phyloP scores from a whole-genome alignment of 2,329 filamentous ascomycete genomes.

The Fusarium incarnatum region DNA sequence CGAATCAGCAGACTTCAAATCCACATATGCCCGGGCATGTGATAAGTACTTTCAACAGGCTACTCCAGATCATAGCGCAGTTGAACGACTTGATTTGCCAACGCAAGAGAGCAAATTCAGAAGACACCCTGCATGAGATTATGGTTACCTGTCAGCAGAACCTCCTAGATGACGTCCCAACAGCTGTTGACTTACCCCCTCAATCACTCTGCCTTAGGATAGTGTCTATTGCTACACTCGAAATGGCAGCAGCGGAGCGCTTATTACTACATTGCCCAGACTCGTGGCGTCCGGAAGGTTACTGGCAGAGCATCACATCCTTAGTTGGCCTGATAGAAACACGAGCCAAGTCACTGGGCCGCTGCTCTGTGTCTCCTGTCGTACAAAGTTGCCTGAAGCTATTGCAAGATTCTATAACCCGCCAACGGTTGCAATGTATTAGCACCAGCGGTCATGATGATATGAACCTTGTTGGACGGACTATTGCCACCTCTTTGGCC shows the following conservation, averaged over 20 bases:
- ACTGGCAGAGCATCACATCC: neutral
- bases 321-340: neutral
- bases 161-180: neutral
- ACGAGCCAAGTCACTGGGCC: neutral
- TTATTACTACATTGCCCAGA: fast-evolving
- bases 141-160: neutral
- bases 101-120: fast-evolving
- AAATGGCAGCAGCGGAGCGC: neutral
- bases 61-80: neutral
- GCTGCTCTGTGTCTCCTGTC: neutral
- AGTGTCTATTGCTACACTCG: neutral
- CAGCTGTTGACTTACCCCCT: neutral
- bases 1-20: neutral
- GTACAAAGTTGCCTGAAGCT: neutral
- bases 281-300: neutral
- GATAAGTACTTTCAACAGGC: constrained; percentile 2
- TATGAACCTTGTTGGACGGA: fast-evolving
- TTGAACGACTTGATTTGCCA: neutral
- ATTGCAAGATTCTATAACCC: neutral
- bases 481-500: neutral
- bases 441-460: fast-evolving
- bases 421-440: neutral
- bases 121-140: neutral
- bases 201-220: neutral
- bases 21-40: constrained; percentile 5